Evolutionary conservation across 2,329 filamentous ascomycete species (phyloP).

Genomic region (Hypoxylon sp.): DNA sequence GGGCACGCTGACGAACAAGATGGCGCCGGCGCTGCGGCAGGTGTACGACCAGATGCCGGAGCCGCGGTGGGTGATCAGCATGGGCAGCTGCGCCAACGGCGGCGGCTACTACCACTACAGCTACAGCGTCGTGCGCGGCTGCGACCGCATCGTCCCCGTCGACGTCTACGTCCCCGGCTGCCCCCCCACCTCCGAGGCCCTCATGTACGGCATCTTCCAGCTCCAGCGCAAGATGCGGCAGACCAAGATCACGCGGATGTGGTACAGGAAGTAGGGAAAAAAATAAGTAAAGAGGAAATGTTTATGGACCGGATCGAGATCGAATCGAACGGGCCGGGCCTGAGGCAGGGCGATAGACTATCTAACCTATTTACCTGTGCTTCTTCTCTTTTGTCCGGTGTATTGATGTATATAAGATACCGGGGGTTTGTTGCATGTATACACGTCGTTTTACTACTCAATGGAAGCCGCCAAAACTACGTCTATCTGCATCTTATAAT

Average conservation of each 20-base stretch:
- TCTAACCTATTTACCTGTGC: too few relatives aligned
- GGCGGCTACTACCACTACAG: slow-evolving; percentile 90
- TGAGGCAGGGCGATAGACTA: slow-evolving; percentile 14
- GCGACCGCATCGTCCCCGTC: slow-evolving; percentile 79
- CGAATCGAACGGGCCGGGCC: too few relatives aligned
- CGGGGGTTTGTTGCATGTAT: slow-evolving; percentile 23
- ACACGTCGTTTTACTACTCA: slow-evolving; percentile 22
- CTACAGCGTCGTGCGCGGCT: slow-evolving; percentile 79
- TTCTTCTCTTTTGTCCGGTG: slow-evolving; percentile 38
- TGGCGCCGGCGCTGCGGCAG: slow-evolving; percentile 88
- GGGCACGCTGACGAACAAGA: slow-evolving; percentile 94
- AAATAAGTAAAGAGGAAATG: neutral
- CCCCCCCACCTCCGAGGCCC: slow-evolving; percentile 67
- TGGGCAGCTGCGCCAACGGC: slow-evolving; percentile 86
- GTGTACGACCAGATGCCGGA: slow-evolving; percentile 97
- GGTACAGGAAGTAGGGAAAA: slow-evolving; percentile 65
- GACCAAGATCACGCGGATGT: slow-evolving; percentile 64
- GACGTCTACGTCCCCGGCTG: slow-evolving; percentile 84
- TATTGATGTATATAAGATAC: slow-evolving; percentile 35
- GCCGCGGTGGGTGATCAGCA: slow-evolving; percentile 83
- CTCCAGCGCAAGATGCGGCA: slow-evolving; percentile 79
- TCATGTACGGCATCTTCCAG: slow-evolving; percentile 77
- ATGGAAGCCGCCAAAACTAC: neutral
- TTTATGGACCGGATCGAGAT: too few relatives aligned
- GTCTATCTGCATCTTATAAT: too few relatives aligned